Evolutionary conservation across 2,329 filamentous ascomycete genomes (phyloP).

Genomic region (Colletotrichum limetticola): DNA sequence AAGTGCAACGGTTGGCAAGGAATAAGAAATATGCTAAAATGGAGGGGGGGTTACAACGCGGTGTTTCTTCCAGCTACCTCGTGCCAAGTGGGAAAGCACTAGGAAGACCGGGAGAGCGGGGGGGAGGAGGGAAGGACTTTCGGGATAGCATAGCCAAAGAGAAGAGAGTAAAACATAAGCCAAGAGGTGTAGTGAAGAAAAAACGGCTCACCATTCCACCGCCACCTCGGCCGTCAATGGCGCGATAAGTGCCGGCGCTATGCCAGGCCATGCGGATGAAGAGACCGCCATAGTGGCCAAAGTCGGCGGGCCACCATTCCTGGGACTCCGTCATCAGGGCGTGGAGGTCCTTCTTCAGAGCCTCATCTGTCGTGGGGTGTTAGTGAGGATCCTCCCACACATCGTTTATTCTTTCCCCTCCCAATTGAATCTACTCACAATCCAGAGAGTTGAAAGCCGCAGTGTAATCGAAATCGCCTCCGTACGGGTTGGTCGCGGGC

Average conservation of each 20-base stretch:
- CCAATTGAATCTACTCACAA: constrained; percentile 45
- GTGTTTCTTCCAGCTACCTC: background rate
- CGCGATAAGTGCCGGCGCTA: constrained; percentile 81
- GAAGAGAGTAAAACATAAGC: background rate
- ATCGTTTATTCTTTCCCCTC: too few species aligned
- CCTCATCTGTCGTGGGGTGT: constrained; percentile 53
- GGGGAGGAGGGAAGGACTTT: background rate
- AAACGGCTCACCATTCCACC: constrained; percentile 63
- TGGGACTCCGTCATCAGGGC: constrained; percentile 81
- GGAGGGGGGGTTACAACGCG: background rate
- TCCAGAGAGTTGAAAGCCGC: constrained; percentile 78
- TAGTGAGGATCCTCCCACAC: background rate
- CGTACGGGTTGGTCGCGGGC: constrained; percentile 70
- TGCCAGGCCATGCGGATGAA: constrained; percentile 88
- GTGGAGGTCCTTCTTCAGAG: constrained; percentile 78
- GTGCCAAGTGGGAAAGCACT: background rate
- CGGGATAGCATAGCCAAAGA: background rate
- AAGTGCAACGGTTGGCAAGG: background rate
- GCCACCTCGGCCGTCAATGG: constrained; percentile 79
- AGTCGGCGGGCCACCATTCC: constrained; percentile 85
- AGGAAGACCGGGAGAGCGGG: background rate
- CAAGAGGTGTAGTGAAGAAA: background rate
- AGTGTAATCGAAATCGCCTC: constrained; percentile 76
- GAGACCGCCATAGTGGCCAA: constrained; percentile 82
- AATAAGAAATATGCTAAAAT: background rate